Base-by-base conservation (phyloP, 2,329 filamentous ascomycete species). In the Ophiocordyceps camponoti-floridani region DNA sequence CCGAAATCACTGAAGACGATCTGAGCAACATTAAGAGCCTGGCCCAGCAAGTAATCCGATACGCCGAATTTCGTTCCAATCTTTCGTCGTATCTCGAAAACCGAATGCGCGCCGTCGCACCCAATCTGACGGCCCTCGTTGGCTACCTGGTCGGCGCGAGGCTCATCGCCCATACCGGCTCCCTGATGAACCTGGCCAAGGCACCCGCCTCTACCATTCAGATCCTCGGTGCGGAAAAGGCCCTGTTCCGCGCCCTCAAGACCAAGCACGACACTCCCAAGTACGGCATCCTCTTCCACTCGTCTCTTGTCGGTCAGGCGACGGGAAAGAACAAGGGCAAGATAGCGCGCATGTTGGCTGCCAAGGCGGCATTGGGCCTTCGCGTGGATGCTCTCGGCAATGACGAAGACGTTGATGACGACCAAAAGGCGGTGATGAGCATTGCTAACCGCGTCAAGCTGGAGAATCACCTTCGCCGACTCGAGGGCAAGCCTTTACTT, bases 251-350 rank as follows among this genome's bases (percentile, higher is more conserved):
- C 58, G 91, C 91, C 18, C 73, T 98, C 51, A 98, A 98, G 77
- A 98, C 91, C 43, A 96, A 98, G 75, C 89, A 96, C 65, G 87
- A 95, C 59, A 98, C 91, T 37, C 91, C 91, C 59, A 98, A 96
- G 67, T 98, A 96, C 58, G 91, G 91, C 74, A 74, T 94, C 51
- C 85, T 93, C 61, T 93, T 91, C 68, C 84, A 94, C 65, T 83
- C 84, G 43, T 91, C 85, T 27, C 76, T 98, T 41, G 93, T 98
- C 52, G 93, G 91, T 41, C 91, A 98, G 68, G 91, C 91, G 28
- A 94, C 85, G 18, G 91, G 91, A 57, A 89, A 86, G 71, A 96
- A 96, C 73, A 98, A 98, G 80, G 91, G 91, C 56, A 98, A 98
- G 73, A 94, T 98, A 58, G 91, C 91, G 40, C 85, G 91, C 74